Evolutionary conservation across 139 green algal genomes (phyloP), one percentile per base, ranked within the genome.

Genomic region (Haematococcus lacustris): DNA sequence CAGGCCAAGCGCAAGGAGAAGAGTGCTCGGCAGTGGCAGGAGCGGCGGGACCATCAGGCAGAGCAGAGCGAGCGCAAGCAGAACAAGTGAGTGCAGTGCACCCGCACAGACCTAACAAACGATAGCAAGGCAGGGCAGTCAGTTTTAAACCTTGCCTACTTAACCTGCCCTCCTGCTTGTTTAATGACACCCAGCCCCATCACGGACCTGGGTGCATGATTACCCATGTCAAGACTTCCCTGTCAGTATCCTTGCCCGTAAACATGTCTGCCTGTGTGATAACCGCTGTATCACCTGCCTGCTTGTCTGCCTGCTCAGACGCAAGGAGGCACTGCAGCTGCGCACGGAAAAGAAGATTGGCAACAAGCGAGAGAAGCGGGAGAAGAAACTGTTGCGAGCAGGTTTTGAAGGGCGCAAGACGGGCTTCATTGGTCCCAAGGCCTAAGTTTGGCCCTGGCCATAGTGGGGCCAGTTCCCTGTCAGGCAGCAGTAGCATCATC

Each of bases 301-400:
- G 43, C 69, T 3, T 65, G 7, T 40, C 4, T 33, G 28, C 38
- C n/a, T 43, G 33, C 28, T 66, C 86, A 93, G 88, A 83, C 82
- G 87, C 30, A 86, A 81, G 39, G 83, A 88, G 9, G 92, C 93
- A 79, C 78, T 94, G 64, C 41, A 86, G 38, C 41, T 70, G 2
- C 80, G 89, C 40, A 51, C 79, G 4, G 38, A 92, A 28, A 69
- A 71, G 6, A 93, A 93, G 69, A 50, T 89, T 63, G 83, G 88
- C 53, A 87, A 87, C 62, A 90, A 88, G 73, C 93, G 92, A 73
- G 83, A 76, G 26, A 91, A 91, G 79, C 80, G 89, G 28, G 91
- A 96, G 70, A 93, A 93, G 79, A 96, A 95, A 81, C 79, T 94
- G 73, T 76, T 92, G 81, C 85, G 91, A 6, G 85, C 91, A 3